phyloP scores from a whole-genome alignment of 164 flowering plant genomes.

The Hamamelis virginiana region DNA sequence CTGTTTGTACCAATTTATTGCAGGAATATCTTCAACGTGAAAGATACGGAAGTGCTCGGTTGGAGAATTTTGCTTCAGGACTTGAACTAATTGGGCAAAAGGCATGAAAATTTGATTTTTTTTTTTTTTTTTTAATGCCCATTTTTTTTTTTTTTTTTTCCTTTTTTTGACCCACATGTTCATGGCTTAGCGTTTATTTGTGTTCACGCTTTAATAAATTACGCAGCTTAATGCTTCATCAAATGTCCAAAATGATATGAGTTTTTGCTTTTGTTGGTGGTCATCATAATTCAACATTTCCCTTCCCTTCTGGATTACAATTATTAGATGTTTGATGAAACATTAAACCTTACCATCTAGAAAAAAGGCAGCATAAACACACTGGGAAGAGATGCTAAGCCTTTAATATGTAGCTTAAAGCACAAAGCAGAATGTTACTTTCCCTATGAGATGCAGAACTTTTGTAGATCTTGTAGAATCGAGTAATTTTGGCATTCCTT shows the following conservation, averaged over 20 bases:
- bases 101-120: slow-evolving; percentile 37
- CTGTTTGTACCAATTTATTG: slow-evolving; percentile 21
- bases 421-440: not conserved
- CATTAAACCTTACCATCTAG: too few relatives aligned
- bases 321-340: not conserved
- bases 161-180: not conserved
- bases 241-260: not conserved
- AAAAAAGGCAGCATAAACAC: not conserved
- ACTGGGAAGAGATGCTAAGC: not conserved
- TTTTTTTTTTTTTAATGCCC: not conserved
- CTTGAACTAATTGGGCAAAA: slow-evolving; percentile 90
- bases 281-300: too few relatives aligned
- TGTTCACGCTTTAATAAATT: too few relatives aligned
- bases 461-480: not conserved
- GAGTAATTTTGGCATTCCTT: not conserved
- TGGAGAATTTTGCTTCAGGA: slow-evolving; percentile 95
- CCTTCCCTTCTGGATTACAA: not conserved
- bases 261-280: not conserved
- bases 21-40: slow-evolving; percentile 97
- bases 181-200: not conserved
- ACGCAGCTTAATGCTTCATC: not conserved
- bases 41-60: slow-evolving; percentile 79
- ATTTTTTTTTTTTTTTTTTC: not conserved
- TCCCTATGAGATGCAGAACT: not conserved
- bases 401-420: not conserved